Conservation (phyloP, 495 filamentous ascomycete genomes). For the Clohesyomyces aquaticus region DNA sequence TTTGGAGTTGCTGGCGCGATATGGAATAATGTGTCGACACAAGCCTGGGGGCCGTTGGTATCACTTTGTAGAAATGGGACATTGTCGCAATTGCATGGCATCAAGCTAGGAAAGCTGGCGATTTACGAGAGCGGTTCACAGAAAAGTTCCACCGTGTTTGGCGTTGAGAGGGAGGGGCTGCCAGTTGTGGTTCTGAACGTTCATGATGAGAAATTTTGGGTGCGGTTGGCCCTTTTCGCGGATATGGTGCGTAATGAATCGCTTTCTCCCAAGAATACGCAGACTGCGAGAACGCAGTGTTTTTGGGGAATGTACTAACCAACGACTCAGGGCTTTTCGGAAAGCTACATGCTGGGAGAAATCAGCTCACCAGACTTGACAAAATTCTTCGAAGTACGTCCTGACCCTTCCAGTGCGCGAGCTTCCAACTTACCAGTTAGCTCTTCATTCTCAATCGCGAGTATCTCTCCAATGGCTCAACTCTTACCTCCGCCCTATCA, state of each 20-base stretch:
- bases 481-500: slow-evolving; percentile 60
- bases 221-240: slow-evolving; percentile 64
- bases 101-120: slow-evolving; percentile 49
- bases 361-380: slow-evolving; percentile 65
- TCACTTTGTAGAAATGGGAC: slow-evolving; percentile 48
- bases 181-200: slow-evolving; percentile 54
- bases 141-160: slow-evolving; percentile 46
- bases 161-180: slow-evolving; percentile 31
- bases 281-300: not conserved
- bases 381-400: slow-evolving; percentile 59
- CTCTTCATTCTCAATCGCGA: slow-evolving; percentile 68
- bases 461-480: slow-evolving; percentile 57
- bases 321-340: slow-evolving; percentile 61
- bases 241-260: slow-evolving; percentile 56
- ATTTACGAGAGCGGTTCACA: slow-evolving; percentile 49
- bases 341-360: slow-evolving; percentile 72
- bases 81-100: slow-evolving; percentile 47
- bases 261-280: not conserved
- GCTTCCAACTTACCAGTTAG: slow-evolving; percentile 41
- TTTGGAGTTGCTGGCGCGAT: slow-evolving; percentile 36
- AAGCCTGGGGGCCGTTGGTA: slow-evolving; percentile 53
- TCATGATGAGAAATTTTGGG: slow-evolving; percentile 66
- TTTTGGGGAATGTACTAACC: slow-evolving; percentile 28
- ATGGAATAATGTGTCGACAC: slow-evolving; percentile 39
- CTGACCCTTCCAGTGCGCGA: not conserved